Evolutionary conservation across 2,329 filamentous ascomycete genomes (phyloP).

Genomic region (Exophiala xenobiotica): DNA sequence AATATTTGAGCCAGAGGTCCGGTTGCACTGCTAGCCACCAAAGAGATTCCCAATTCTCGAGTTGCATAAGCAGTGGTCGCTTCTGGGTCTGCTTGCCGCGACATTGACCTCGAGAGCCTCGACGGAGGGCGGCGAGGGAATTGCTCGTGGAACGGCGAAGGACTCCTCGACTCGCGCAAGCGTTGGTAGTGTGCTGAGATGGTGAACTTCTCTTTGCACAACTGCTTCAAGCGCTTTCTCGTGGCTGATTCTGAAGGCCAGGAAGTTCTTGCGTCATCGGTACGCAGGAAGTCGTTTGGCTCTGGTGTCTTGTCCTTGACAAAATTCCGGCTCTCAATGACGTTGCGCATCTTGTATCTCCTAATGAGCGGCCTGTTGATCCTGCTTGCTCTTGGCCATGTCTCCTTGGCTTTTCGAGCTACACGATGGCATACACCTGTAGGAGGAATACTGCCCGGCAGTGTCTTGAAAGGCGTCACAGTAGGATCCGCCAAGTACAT

Average conservation of each 20-base stretch:
- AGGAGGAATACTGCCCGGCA: conserved; percentile 62
- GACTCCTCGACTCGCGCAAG: conserved; percentile 59
- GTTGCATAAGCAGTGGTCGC: conserved; percentile 41
- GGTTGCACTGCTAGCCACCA: conserved; percentile 43
- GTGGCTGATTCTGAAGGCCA: conserved; percentile 62
- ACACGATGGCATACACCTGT: conserved; percentile 65
- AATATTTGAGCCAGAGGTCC: conserved; percentile 39
- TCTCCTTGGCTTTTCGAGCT: conserved; percentile 60
- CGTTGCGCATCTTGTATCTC: conserved; percentile 29
- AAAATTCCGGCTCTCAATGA: conserved; percentile 25
- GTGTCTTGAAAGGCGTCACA: conserved; percentile 66
- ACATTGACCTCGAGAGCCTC: conserved; percentile 25
- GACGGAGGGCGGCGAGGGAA: conserved; percentile 34
- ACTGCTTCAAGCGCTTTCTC: conserved; percentile 56
- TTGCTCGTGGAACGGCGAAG: conserved; percentile 55
- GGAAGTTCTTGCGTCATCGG: conserved; percentile 36
- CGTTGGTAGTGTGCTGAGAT: conserved; percentile 65
- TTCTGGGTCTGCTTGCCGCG: conserved; percentile 24
- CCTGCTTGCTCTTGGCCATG: conserved; percentile 50
- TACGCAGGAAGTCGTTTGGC: conserved; percentile 29
- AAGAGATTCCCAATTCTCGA: conserved; percentile 46
- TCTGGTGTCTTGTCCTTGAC: conserved; percentile 29
- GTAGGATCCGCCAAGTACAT: conserved; percentile 65
- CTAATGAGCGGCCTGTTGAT: conserved; percentile 31
- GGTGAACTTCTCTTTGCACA: conserved; percentile 62